Evolutionary conservation across 139 green algal species (phyloP), one percentile per base, ranked within the genome.

Genomic region (Nannochloris sp.): DNA sequence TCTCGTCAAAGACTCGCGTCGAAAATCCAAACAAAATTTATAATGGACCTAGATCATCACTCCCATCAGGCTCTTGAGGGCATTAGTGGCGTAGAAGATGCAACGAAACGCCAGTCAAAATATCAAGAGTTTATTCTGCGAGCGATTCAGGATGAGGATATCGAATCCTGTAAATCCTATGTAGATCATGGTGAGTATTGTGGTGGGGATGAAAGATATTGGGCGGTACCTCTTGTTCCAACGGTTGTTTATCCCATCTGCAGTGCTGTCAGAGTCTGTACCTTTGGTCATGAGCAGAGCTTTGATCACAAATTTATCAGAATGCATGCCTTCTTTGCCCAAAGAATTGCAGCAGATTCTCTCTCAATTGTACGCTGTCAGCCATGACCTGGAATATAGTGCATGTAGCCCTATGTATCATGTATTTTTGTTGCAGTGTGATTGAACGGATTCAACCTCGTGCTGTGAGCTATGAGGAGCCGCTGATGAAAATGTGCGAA

Each of bases 391-490:
- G 33, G 33, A 40, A 40, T 40, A 12, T 40, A 2, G 11, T 12
- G 33, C 33, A 40, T 13, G 5, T 40, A 40, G 20, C 20, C 20
- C 5, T 40, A 40, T 40, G 33, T 40, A 40, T 9, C 3, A 40
- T 40, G 33, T 40, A 8, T 40, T 23, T 23, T 23, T 40, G 33
- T 40, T 73, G 61, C 77, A 91, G 85, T 61, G 70, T 81, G 0
- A 77, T 96, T 23, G 80, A 91, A 20, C 75, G 66, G 56, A 63
- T 93, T 5, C 79, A 89, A 61, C 82, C 87, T 12, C 72, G 86
- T 0, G 81, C 83, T 17, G 87, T 93, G 28, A 91, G 80, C 58
- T 96, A 95, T 63, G 87, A 93, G 59, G 90, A 96, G 66, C 81
- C 87, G 49, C 74, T 83, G 28, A 73, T 58, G 0, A 53, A 56